Base-by-base conservation (phyloP, 129 eudicot species). In the Saposhnikovia divaricata region DNA sequence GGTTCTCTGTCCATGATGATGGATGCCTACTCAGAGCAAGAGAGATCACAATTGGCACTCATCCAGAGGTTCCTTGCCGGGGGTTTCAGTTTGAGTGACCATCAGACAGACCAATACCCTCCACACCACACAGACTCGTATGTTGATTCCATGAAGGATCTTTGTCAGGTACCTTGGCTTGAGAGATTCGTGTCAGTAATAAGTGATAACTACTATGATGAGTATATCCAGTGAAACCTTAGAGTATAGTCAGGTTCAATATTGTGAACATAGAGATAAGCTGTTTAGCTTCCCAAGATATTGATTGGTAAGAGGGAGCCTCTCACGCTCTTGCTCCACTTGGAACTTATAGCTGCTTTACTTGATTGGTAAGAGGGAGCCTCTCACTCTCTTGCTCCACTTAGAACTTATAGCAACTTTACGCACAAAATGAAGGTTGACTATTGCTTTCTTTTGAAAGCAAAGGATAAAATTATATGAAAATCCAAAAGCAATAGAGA, bases 151-250 rank as follows among this genome's bases (percentile, higher is more conserved):
- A 95, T 95, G 94, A 95, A 95, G 82, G 98, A 95, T 81, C 96
- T 95, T 55, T 91, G 87, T 76, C 98, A 95, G 85, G 96, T 95
- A 63, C 98, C 98, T n/a, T 95, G 98, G 97, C 97, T 95, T 13
- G 97, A 95, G 77, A 86, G 98, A 80, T 95, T 95, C 44, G 96
- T 95, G 34, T 95, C 97, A 1, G 96, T 95, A 40, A 95, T 95
- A 45, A 92, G 94, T 38, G 98, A 95, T 80, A 82, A 89, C 77
- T 94, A 92, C 83, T 90, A 90, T 78, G 97, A 95, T 15, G 91
- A 95, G 39, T 92, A 92, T 85, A 84, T 79, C 47, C 90, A 87
- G 34, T 89, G 88, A 89, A 23, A 31, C 16, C 3, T 28, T 10
- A 74, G 46, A 40, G 25, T 38, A 57, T 23, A 4, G 40, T 65